Conservation (phyloP, 345 rosid species). For the Euphorbia lathyris region DNA sequence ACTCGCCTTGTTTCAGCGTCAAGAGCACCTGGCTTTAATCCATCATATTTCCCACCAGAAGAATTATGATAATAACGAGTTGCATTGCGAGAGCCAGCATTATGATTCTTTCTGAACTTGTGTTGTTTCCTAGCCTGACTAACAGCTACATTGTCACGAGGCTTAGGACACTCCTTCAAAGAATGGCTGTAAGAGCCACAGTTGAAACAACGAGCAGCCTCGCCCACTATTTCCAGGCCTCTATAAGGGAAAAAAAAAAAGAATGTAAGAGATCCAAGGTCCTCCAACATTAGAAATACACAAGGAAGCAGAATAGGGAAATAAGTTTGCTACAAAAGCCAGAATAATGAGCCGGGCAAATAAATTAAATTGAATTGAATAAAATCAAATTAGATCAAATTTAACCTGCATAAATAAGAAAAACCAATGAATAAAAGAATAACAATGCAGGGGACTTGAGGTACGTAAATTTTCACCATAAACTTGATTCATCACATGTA, state of each 20-base stretch:
- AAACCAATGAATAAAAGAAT: not conserved
- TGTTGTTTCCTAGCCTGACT: constrained; percentile 75
- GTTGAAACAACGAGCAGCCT: constrained; percentile 87
- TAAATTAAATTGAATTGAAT: not conserved
- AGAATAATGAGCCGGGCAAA: not conserved
- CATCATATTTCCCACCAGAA: constrained; percentile 74
- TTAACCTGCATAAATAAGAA: not conserved
- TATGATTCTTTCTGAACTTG: constrained; percentile 64
- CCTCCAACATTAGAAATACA: not conserved
- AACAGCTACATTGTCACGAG: constrained; percentile 77
- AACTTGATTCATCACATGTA: not conserved
- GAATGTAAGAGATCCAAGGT: not conserved
- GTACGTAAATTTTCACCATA: not conserved
- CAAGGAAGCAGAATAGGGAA: not conserved
- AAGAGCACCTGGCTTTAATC: constrained; percentile 83
- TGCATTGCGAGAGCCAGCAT: constrained; percentile 47
- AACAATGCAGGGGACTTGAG: not conserved
- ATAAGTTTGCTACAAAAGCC: not conserved
- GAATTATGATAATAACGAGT: constrained; percentile 69
- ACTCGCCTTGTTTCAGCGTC: constrained; percentile 69
- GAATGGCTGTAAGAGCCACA: constrained; percentile 92
- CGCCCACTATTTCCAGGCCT: constrained; percentile 65
- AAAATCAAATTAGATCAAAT: not conserved
- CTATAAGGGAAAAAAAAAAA: constrained; percentile 39
- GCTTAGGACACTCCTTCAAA: constrained; percentile 79